A percentile compares a stretch with the other conserved stretches of the same genome.
Evolutionary conservation across 306 rosid species (phyloP).

Genomic region (Ochetophila trinervis): DNA sequence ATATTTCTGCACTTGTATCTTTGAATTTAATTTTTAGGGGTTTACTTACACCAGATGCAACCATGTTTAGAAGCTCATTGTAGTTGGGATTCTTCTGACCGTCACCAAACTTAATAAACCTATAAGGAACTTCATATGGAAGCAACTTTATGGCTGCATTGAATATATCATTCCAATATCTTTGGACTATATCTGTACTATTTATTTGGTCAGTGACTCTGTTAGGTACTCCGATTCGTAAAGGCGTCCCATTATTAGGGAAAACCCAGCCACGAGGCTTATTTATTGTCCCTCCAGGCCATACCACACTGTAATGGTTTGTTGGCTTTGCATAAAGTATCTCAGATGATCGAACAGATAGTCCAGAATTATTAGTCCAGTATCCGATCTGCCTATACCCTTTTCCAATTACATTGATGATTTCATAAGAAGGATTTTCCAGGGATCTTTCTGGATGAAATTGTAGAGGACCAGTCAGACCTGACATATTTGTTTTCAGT

Average conservation of each 20-base stretch:
- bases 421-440: too few relatives aligned
- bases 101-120: slow-evolving; percentile 41
- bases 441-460: too few relatives aligned
- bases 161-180: slow-evolving; percentile 53
- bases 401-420: too few relatives aligned
- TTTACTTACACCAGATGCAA: slow-evolving; percentile 38
- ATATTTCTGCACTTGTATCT: background rate
- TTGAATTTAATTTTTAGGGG: background rate
- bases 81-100: slow-evolving; percentile 47
- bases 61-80: slow-evolving; percentile 29
- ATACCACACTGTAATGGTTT: slow-evolving; percentile 25
- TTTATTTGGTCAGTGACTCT: slow-evolving; percentile 38
- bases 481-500: too few relatives aligned
- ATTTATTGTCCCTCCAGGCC: slow-evolving; percentile 47
- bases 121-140: slow-evolving; percentile 42
- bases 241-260: slow-evolving; percentile 31
- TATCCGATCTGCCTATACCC: too few relatives aligned
- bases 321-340: slow-evolving; percentile 11
- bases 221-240: slow-evolving; percentile 44
- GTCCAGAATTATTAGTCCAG: slow-evolving; percentile 43
- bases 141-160: slow-evolving; percentile 44
- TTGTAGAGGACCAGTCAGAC: too few relatives aligned
- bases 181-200: slow-evolving; percentile 27
- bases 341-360: slow-evolving; percentile 39
- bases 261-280: slow-evolving; percentile 57